Evolutionary conservation across 345 rosid genomes (phyloP), one percentile per base, ranked within the genome.

Genomic region (Jatropha curcas): DNA sequence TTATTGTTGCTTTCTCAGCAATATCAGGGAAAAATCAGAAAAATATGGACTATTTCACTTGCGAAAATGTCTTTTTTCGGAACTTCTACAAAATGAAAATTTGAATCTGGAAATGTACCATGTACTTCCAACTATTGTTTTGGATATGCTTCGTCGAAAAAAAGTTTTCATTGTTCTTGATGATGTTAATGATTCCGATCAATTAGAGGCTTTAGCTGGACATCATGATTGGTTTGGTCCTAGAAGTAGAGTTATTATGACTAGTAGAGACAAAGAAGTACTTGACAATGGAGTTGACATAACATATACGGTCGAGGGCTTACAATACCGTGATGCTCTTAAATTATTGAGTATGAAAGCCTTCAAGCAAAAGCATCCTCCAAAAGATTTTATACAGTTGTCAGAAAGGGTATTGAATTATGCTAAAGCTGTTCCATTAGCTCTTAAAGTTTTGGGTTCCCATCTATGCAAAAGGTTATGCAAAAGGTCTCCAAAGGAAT

Each of bases 1-100:
- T 12, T 78, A 84, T 33, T 71, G 67, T 50, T 77, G 79, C 81
- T 81, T 88, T 24, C 65, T 85, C 20, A 68, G 61, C 31, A 82
- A 82, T 63, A 86, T 86, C 46, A 82, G 81, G 75, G 82, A 80
- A 64, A 35, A 24, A n/a, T 39, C 62, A 1, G n/a, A 20, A 11
- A 46, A 70, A 14, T 31, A n/a, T 67, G 70, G 81, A 14, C 39
- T 59, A 0, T 56, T 2, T 39, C 27, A 34, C 37, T 34, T 65
- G 20, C 73, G 45, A 71, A 63, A 31, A 51, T 30, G 74, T 20
- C 70, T 83, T 24, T 61, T 80, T 55, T 70, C 76, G 1, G 53
- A 64, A 4, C 45, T 80, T 31, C 60, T 73, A 1, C 63, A 65
- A 27, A 74, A 69, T 50, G 59, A 56, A 59, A 50, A 64, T 31